Evolutionary conservation across 306 rosid genomes (phyloP), one percentile per base, ranked within the genome.

Genomic region (Bauhinia variegata): DNA sequence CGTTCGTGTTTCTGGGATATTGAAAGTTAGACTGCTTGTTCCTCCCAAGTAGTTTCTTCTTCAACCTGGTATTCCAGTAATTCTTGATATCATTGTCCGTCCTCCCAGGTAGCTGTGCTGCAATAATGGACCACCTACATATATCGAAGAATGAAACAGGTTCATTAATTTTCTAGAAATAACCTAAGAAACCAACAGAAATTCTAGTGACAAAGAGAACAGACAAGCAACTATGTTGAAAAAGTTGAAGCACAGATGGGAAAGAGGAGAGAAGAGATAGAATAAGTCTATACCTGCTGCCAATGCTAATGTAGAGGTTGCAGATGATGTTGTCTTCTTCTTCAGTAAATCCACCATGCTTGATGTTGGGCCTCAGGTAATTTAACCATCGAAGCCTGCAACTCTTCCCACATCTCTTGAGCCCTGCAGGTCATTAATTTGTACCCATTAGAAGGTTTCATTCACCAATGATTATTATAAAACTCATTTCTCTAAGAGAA

Each of bases 341-440:
- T 76, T 95, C 99, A 39, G 97, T 86, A 83, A 95, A 95, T 63
- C 97, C 97, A 46, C 99, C 99, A 82, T 95, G 99, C 80, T 88
- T 95, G 83, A 95, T 86, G 60, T 95, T 91, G 16, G 99, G 99
- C 57, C 99, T 95, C 81, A 95, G 75, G 72, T 95, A 95, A 75
- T 95, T 95, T 14, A 95, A 60, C 99, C 99, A 95, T 75, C 99
- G 80, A 15, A 95, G 79, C 51, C 99, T 80, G 63, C 99, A 95
- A 77, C 99, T 95, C 68, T 95, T 95, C 71, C 99, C 99, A 74
- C 99, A 95, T 79, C 99, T 91, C 88, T 88, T 95, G 23, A 95
- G 91, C 78, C 99, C 99, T 95, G 74, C 6, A n/a, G 39, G 58
- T 41, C 61, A 30, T 42, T n/a, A n/a, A n/a, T n/a, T 71, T 56